Percentiles rank a stretch among this genome's conserved stretches.
Conservation (phyloP, 2,329 filamentous ascomycete species). For the Pseudogymnoascus sp. region DNA sequence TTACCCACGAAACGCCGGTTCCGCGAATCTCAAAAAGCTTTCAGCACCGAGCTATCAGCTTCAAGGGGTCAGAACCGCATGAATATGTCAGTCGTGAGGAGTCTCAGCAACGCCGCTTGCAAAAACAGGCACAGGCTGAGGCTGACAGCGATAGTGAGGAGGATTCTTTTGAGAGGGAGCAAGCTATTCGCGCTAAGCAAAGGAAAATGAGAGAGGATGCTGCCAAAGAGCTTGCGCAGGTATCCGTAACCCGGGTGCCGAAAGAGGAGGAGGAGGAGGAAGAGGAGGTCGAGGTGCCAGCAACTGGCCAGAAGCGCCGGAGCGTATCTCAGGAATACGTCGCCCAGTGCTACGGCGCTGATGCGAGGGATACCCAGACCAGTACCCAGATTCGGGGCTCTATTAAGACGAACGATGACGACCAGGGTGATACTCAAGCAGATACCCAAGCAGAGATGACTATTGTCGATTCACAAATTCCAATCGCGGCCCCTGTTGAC, state of each 20-base stretch:
- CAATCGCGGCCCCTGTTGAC: background rate
- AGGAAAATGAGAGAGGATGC: background rate
- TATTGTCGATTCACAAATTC: background rate
- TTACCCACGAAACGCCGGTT: background rate
- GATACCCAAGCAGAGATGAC: slow-evolving; percentile 4
- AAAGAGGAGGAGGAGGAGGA: background rate
- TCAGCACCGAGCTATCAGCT: background rate
- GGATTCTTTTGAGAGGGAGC: background rate
- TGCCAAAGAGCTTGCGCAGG: slow-evolving; percentile 5
- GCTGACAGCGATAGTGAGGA: background rate
- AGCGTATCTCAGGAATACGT: slow-evolving; percentile 19
- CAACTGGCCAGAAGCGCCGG: background rate
- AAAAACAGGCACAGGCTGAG: background rate
- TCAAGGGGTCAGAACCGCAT: background rate
- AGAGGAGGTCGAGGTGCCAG: background rate
- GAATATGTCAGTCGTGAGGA: background rate
- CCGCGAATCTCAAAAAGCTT: background rate
- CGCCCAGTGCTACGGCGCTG: slow-evolving; percentile 21
- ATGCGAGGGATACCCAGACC: slow-evolving; percentile 22
- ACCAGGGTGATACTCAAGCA: background rate
- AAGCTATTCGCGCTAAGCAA: background rate
- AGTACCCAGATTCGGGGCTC: slow-evolving; percentile 7
- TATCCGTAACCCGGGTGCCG: background rate
- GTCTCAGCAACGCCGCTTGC: background rate
- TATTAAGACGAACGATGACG: background rate